Evolutionary conservation across 169 alveolate genomes (phyloP).

Genomic region (Hepatocystis sp.): DNA sequence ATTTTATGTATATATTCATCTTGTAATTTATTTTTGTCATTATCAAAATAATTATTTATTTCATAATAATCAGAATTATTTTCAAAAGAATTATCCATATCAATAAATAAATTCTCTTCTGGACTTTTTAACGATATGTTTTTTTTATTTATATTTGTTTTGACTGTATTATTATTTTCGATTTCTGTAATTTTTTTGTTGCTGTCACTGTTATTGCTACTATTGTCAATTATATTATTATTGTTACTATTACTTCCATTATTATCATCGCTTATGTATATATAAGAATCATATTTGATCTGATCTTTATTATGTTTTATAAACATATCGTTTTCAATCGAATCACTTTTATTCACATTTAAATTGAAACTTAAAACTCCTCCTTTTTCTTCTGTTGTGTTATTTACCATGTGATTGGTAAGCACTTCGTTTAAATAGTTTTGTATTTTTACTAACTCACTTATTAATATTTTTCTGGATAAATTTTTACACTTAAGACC

Average conservation of each 20-base stretch:
- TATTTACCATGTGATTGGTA: not conserved
- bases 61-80: too few relatives aligned
- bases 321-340: too few relatives aligned
- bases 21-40: constrained; percentile 35
- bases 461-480: constrained; percentile 38
- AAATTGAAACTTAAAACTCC: too few relatives aligned
- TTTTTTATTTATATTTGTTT: not conserved
- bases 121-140: not conserved
- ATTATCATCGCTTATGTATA: too few relatives aligned
- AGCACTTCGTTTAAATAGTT: constrained; percentile 18
- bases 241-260: too few relatives aligned
- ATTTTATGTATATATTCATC: constrained; percentile 50
- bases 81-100: not conserved
- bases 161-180: not conserved
- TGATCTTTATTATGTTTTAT: too few relatives aligned
- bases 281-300: too few relatives aligned
- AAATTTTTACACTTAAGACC: constrained; percentile 42
- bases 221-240: too few relatives aligned
- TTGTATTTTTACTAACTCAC: constrained; percentile 41
- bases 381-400: not conserved
- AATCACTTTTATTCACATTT: too few relatives aligned
- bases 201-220: too few relatives aligned
- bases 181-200: too few relatives aligned
- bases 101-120: not conserved
- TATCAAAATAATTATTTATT: constrained; percentile 8